A percentile compares a stretch with the other conserved stretches of the same genome.
Conservation (phyloP, 345 rosid species). For the Viola odorata region DNA sequence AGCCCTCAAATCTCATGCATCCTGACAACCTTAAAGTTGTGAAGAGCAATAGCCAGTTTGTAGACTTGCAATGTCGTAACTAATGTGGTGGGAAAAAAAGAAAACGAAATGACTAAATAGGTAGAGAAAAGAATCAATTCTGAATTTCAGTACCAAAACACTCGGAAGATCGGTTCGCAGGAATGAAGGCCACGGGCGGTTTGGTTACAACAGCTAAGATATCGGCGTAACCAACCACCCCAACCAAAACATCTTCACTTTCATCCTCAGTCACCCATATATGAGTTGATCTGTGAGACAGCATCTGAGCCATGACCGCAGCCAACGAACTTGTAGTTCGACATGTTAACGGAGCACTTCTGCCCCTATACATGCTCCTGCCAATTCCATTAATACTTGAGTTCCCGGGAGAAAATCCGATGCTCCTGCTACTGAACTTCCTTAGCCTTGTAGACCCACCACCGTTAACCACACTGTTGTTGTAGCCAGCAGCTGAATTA, state of each 20-base stretch:
- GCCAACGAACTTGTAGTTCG: conserved; percentile 77
- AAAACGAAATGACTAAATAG: no score
- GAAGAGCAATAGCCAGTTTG: no score
- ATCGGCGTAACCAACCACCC: conserved; percentile 81
- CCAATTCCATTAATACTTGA: conserved; percentile 42
- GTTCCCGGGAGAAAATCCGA: conserved; percentile 69
- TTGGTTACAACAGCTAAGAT: conserved; percentile 79
- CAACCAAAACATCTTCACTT: conserved; percentile 69
- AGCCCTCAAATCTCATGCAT: no score
- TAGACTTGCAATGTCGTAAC: no score
- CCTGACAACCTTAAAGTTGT: no score
- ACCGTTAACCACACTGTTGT: conserved; percentile 26
- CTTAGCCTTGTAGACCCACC: conserved; percentile 43
- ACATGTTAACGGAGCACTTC: conserved; percentile 94
- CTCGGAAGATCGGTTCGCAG: conserved; percentile 34
- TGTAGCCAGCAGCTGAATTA: conserved; percentile 35
- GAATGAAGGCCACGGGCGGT: conserved; percentile 40
- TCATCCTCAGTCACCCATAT: conserved; percentile 92
- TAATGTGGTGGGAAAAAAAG: no score
- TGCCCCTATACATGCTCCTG: conserved; percentile 89
- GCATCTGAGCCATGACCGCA: conserved; percentile 98
- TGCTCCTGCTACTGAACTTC: conserved; percentile 87
- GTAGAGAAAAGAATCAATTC: background rate
- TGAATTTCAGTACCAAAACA: conserved; percentile 19
- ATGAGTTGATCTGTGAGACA: conserved; percentile 87